phyloP scores from a whole-genome alignment of 345 rosid species.

The Arabidopsis suecica region DNA sequence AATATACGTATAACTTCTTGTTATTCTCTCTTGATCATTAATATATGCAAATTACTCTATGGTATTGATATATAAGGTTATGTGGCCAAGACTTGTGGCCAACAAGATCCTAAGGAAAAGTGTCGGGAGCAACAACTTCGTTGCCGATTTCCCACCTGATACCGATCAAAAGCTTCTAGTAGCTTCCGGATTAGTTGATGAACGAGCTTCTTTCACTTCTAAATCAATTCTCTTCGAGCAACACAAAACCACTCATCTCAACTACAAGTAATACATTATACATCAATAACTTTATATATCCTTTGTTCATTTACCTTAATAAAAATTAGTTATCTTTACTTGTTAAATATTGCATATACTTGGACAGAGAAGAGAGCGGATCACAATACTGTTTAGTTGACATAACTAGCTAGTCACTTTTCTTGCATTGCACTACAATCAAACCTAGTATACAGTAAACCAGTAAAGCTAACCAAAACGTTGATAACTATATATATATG shows the following conservation, averaged over 20 bases:
- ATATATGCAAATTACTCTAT: neutral
- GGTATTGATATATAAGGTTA: conserved; percentile 48
- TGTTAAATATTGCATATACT: neutral
- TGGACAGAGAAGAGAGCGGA: neutral
- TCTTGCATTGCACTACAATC: neutral
- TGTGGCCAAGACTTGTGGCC: conserved; percentile 83
- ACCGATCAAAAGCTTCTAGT: conserved; percentile 43
- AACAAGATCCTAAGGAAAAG: conserved; percentile 67
- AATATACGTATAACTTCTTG: neutral
- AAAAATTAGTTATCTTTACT: neutral
- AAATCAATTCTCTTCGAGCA: conserved; percentile 44
- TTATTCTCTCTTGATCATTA: neutral
- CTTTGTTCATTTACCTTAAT: neutral
- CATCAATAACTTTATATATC: neutral
- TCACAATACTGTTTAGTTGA: neutral
- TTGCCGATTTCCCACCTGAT: conserved; percentile 65
- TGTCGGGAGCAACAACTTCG: conserved; percentile 77
- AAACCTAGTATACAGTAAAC: neutral
- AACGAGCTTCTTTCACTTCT: conserved; percentile 41
- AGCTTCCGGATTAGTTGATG: conserved; percentile 42
- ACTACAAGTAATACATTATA: conserved; percentile 57
- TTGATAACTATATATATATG: no score
- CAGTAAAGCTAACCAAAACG: neutral
- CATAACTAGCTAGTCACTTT: neutral
- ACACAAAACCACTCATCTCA: conserved; percentile 46